Percentiles rank a stretch among this genome's conserved stretches.
Evolutionary conservation across 1,284 basidiomycete species (phyloP).

Genomic region (Golubevia pallescens): DNA sequence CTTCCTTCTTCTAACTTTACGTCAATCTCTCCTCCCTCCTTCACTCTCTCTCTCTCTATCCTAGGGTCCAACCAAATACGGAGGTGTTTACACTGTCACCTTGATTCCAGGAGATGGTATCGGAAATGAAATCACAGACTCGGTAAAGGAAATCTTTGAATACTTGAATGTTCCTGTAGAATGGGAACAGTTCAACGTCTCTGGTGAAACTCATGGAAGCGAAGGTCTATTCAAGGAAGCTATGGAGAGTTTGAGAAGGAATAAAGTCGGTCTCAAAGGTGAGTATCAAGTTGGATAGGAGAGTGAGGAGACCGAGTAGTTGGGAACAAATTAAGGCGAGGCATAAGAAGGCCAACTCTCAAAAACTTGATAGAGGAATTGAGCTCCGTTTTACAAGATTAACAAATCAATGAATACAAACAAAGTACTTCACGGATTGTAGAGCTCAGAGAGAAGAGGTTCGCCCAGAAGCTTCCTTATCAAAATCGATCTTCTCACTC

Average conservation of each 20-base stretch:
- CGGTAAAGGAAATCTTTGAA: slow-evolving; percentile 98
- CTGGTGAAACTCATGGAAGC: slow-evolving; percentile 90
- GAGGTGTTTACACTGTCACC: slow-evolving; percentile 9
- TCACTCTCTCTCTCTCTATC: slow-evolving; percentile 1
- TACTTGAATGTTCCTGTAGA: slow-evolving; percentile 97
- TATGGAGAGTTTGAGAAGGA: slow-evolving; percentile 93
- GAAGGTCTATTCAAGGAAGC: slow-evolving; percentile 96
- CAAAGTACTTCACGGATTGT: no score
- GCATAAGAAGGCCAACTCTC: neutral
- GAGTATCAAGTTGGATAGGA: slow-evolving; percentile 34
- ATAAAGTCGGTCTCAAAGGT: slow-evolving; percentile 99
- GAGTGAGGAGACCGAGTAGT: neutral
- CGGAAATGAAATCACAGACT: slow-evolving; percentile 94
- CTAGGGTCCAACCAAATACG: slow-evolving; percentile 14
- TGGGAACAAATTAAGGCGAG: neutral
- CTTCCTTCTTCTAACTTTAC: slow-evolving; percentile 74
- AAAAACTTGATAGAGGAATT: neutral
- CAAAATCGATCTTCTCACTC: neutral
- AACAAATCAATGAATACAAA: no score
- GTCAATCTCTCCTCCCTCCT: neutral
- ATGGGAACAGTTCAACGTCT: slow-evolving; percentile 98
- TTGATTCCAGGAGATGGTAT: slow-evolving; percentile 80
- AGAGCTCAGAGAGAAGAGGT: neutral
- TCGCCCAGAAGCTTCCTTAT: neutral
- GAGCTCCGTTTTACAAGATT: neutral